Base-by-base conservation (phyloP, 192 early-diverging fungal species). In the Coemansia umbellata region DNA sequence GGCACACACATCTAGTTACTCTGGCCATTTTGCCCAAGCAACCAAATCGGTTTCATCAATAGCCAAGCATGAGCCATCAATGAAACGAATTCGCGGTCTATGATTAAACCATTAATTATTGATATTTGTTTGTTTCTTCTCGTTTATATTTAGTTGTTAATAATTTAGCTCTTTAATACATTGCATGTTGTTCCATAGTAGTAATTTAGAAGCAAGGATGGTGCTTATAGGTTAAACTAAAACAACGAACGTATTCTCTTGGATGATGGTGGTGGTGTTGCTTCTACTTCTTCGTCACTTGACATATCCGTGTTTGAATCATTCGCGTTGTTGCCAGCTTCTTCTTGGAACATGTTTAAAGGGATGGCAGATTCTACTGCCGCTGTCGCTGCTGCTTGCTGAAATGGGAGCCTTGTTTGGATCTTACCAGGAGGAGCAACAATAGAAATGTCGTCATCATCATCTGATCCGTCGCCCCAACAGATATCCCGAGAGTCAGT, bases 231-330 rank as follows among this genome's bases (percentile, higher is more conserved):
- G 30, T 1, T 14, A 27, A 4, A 19, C 54, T 33, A 66, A 24
- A 66, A 66, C 31, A 66, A 15, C 37, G 63, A 58, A 11, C 65
- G 63, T 41, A 67, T n/a, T 32, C 71, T 50, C 43, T 74, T 74
- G n/a, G 65, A 66, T 19, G 70, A 59, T 31, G 70, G 70, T 14
- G 70, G 70, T 23, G 70, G 70, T n/a, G 70, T 74, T 2, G 70
- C 70, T 13, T 52, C 70, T 10, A 74, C 50, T 27, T 74, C 70
- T 37, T 66, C 72, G 17, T 68, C 72, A 31, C 66, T 63, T 3
- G 60, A 63, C 50, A 48, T 40, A 40, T 64, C 60, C 0, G 65
- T 31, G 10, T 47, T 48, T 3, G 45, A 33, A n/a, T 36, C 47
- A 19, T 22, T 24, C 21, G 50, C 36, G 17, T 9, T 27, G 22